These are phyloP conservation scores for Cystobasidium tubakii DNA, from an alignment of 768 basidiomycete genomes.

Conservation along the genomic window DNA sequence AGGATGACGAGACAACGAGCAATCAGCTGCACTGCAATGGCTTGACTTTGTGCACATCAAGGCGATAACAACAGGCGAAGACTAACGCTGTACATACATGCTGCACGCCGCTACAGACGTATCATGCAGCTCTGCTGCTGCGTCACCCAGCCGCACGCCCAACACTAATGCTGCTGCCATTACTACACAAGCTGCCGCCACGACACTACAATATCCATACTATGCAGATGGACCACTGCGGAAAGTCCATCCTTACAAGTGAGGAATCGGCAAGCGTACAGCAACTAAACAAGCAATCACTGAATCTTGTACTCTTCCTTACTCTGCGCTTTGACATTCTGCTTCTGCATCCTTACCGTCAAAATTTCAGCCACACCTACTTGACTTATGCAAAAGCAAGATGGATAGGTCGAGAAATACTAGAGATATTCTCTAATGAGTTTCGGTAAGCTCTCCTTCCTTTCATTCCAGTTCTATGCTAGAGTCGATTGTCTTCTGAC, in stretches of 20 bases:
- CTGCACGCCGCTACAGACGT: neutral
- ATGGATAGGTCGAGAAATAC: slow-evolving; percentile 32
- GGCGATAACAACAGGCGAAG: neutral
- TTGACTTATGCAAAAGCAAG: slow-evolving; percentile 15
- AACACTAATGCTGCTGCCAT: neutral
- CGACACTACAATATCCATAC: slow-evolving; percentile 4
- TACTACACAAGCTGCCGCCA: neutral
- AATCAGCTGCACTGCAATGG: neutral
- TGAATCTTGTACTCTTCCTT: neutral
- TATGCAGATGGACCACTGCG: slow-evolving; percentile 16
- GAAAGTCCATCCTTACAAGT: slow-evolving; percentile 37
- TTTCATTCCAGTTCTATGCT: slow-evolving; percentile 5
- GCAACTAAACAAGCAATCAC: neutral
- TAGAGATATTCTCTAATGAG: slow-evolving; percentile 35
- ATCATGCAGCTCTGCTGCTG: neutral
- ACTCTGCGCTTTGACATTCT: no score
- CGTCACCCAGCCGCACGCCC: neutral
- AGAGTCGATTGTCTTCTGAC: neutral
- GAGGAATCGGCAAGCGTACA: neutral
- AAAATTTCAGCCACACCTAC: slow-evolving; percentile 26
- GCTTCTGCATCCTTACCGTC: neutral
- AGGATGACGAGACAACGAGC: neutral
- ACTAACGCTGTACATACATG: neutral
- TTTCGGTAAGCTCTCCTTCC: slow-evolving; percentile 14
- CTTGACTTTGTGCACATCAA: slow-evolving; percentile 1